Evolutionary conservation across 805 yeast species (phyloP).

Genomic region (Jamesozyma jinghongensis): DNA sequence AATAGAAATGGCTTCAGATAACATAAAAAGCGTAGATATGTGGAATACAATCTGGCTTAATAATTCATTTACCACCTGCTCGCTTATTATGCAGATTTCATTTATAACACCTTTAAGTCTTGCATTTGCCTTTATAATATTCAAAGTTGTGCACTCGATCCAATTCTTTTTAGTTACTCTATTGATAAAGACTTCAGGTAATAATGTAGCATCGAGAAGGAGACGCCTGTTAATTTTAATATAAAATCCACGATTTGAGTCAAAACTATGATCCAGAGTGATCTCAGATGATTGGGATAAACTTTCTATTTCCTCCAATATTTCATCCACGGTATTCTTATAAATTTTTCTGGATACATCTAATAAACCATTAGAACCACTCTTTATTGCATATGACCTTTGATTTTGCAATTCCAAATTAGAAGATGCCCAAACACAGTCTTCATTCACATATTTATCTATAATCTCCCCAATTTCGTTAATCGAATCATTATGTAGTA

Average conservation of each 20-base stretch:
- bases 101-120: conserved; percentile 33
- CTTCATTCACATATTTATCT: conserved; percentile 33
- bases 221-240: conserved; percentile 25
- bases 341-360: conserved; percentile 38
- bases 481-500: conserved; percentile 23
- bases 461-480: conserved; percentile 20
- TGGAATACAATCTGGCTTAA: conserved; percentile 20
- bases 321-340: conserved; percentile 32
- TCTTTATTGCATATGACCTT: conserved; percentile 36
- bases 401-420: conserved; percentile 37
- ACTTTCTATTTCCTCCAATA: conserved; percentile 21
- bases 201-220: conserved; percentile 3
- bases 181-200: conserved; percentile 33
- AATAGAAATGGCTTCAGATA: conserved; percentile 36
- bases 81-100: conserved; percentile 38
- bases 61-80: conserved; percentile 31
- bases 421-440: conserved; percentile 35
- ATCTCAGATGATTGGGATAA: conserved; percentile 21
- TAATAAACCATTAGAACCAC: conserved; percentile 38
- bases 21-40: conserved; percentile 33
- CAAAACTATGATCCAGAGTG: conserved; percentile 29
- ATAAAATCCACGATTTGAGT: conserved; percentile 32
- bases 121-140: conserved; percentile 34
- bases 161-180: conserved; percentile 22
- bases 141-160: conserved; percentile 35